Base-by-base conservation (phyloP, 1,139 yeast species). In the Schwanniomyces etchellsii region DNA sequence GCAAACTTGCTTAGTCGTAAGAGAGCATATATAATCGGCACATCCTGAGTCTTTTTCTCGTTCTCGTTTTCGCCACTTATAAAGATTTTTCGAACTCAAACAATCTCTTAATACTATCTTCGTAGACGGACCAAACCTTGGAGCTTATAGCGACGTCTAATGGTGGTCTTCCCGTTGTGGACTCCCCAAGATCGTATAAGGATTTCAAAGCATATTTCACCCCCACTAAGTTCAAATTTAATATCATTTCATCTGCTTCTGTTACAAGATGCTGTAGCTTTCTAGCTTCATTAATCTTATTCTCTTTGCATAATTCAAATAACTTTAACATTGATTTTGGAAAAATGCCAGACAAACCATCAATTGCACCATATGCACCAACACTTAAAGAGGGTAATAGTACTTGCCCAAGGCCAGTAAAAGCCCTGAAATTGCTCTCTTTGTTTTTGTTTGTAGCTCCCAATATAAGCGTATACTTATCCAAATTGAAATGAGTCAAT, bases 351-450 rank as follows among this genome's bases (percentile, higher is more conserved):
- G 70, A 56, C 26, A 69, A 47, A 11, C 74, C 74, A 42, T 69
- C 75, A 35, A 69, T 61, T 16, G 73, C 58, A 24, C 74, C 74
- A 32, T 52, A 51, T 26, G 53, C 49, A 9, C 73, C 73, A 13
- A 64, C 66, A 2, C 60, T 37, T 28, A 66, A 43, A 5, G 67
- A 65, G 10, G 75, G 74, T 17, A 68, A 37, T 27, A 69, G 45
- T 17, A 66, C 50, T 43, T 69, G 74, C 15, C 75, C 75, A 17
- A 68, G 49, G 10, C 75, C 75, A 9, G 73, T 64, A 44, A 66
- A 56, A 6, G 57, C 45, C 28, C 52, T 38, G 49, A 69, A 69
- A 41, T 61, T 55, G 37, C 56, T 55, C 22, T 44, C 37, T 15
- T 56, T 51, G 39, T 56, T 55, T 26, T 58, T 52, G 2, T 69